Evolutionary conservation across 345 rosid species (phyloP).

Genomic region (Citrus australasica): DNA sequence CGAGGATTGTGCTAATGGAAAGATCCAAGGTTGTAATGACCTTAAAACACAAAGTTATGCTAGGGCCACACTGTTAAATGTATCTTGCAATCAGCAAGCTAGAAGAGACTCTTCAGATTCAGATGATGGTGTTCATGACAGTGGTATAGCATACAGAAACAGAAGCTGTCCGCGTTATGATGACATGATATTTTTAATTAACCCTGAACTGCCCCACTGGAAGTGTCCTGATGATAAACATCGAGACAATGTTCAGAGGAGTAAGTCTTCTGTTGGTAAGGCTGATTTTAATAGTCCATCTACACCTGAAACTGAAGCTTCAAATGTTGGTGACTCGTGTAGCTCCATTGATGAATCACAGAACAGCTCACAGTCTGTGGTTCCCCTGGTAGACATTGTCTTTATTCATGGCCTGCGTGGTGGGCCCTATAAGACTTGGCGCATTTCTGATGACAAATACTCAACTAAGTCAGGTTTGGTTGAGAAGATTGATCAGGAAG

Average conservation of each 20-base stretch:
- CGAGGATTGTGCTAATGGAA: constrained; percentile 86
- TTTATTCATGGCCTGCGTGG: constrained; percentile 97
- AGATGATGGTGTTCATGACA: constrained; percentile 27
- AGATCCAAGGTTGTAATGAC: constrained; percentile 70
- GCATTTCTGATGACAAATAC: constrained; percentile 77
- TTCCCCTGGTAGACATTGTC: constrained; percentile 73
- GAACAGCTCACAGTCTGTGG: constrained; percentile 29
- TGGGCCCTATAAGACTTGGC: constrained; percentile 96
- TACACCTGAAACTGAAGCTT: constrained; percentile 20
- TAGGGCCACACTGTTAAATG: constrained; percentile 71
- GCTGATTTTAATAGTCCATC: constrained; percentile 25
- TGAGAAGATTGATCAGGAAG: constrained; percentile 97
- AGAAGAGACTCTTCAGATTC: constrained; percentile 28
- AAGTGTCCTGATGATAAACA: constrained; percentile 47
- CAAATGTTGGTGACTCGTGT: constrained; percentile 27
- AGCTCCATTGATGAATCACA: constrained; percentile 30
- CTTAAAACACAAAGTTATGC: constrained; percentile 88
- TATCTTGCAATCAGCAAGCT: constrained; percentile 52
- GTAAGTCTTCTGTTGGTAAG: constrained; percentile 22
- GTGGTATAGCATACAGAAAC: constrained; percentile 33
- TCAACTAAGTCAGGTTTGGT: constrained; percentile 95
- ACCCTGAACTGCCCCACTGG: constrained; percentile 88
- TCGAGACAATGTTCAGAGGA: constrained; percentile 22
- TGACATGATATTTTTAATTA: constrained; percentile 75
- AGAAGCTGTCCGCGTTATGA: constrained; percentile 57